Evolutionary conservation across 2,329 filamentous ascomycete species (phyloP).

Genomic region (Fusarium zealandicum): DNA sequence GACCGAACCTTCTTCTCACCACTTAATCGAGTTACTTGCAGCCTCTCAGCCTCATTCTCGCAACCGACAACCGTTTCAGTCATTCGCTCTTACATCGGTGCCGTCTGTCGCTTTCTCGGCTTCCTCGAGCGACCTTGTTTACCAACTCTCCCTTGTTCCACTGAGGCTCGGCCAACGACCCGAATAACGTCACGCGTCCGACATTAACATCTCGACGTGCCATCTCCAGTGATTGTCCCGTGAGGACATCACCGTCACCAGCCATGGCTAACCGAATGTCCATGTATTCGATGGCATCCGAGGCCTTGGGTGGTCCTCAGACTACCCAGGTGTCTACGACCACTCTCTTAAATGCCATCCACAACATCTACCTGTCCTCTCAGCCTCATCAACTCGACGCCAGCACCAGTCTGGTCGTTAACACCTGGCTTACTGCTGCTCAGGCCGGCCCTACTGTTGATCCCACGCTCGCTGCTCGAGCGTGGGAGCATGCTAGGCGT

Average conservation of each 20-base stretch:
- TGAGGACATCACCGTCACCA: conserved; percentile 44
- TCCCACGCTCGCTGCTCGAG: conserved; percentile 75
- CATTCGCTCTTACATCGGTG: conserved; percentile 28
- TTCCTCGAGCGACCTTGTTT: conserved; percentile 9
- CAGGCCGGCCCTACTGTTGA: conserved; percentile 80
- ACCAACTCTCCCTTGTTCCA: conserved; percentile 7
- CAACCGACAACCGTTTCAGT: conserved; percentile 14
- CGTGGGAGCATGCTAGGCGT: conserved; percentile 95
- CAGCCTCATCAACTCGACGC: conserved; percentile 88
- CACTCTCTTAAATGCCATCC: conserved; percentile 88
- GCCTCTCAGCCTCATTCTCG: conserved; percentile 20
- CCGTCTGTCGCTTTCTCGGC: conserved; percentile 20
- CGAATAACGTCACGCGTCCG: conserved; percentile 16
- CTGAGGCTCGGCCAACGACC: conserved; percentile 20
- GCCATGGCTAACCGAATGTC: conserved; percentile 71
- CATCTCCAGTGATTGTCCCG: conserved; percentile 49
- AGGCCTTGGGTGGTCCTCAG: conserved; percentile 70
- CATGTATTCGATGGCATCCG: conserved; percentile 72
- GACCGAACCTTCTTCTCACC: conserved; percentile 36
- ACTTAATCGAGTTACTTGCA: conserved; percentile 24
- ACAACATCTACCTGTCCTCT: conserved; percentile 84
- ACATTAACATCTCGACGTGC: conserved; percentile 26
- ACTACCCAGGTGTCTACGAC: conserved; percentile 88
- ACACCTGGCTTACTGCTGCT: conserved; percentile 89
- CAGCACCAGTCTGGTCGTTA: conserved; percentile 89